Evolutionary conservation across 2,329 filamentous ascomycete genomes (phyloP), one percentile per base, ranked within the genome.

Genomic region (Mycocentrospora acerina): DNA sequence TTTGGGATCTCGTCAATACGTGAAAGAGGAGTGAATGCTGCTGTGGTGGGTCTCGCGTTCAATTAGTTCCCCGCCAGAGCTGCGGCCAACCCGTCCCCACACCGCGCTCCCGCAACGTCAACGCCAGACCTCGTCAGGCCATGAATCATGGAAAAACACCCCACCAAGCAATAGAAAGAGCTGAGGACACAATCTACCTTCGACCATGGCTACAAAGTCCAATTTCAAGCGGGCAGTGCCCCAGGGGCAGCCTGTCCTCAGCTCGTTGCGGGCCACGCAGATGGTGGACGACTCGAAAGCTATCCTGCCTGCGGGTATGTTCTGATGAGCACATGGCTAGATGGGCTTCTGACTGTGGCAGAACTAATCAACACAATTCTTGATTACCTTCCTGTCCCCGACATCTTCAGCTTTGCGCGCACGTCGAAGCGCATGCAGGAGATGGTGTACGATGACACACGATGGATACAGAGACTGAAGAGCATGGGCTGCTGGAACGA

Each of bases 391-490:
- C 86, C 88, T 26, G 79, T 95, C 18, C 74, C 85, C 44, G 91
- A 96, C 66, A 83, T 95, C 58, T 80, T 97, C 64, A 82, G 83
- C 53, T 91, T 89, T 62, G 91, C 93, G 29, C 83, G 85, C 48
- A 83, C 87, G 16, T 95, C 89, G 42, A 86, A 81, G 61, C 86
- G 88, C 44, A 81, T 97, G 78, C 85, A 86, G 62, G 93, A 98
- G 70, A 98, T 98, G 90, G 90, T 96, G 3, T 98, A 97, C 69
- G 93, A 98, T 66, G 93, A 98, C 67, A 88, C 90, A 33, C 80
- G 91, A 72, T 98, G 93, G 93, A 86, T 97, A 26, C 82, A 88
- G 48, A 80, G 88, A 48, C 70, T 98, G 37, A 86, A 86, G 63
- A 83, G 79, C 42, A 95, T 98, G 83, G 88, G 85, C 2, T 86